Evolutionary conservation across 129 eudicot species (phyloP).

Genomic region (Scalesia atractyloides): DNA sequence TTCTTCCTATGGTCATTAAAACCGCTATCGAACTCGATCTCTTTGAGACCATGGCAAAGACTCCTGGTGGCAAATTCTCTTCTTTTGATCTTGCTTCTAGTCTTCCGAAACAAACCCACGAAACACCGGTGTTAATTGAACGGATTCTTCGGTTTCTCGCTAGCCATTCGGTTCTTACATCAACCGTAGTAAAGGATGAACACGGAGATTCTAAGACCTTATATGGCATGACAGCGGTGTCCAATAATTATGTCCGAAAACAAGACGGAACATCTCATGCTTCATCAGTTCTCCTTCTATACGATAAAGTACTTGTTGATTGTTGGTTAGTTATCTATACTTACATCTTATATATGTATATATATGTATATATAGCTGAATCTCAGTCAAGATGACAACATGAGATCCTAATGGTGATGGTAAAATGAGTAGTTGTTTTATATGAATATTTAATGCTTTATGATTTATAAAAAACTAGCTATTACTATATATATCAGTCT

Average conservation of each 20-base stretch:
- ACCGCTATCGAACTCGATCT: no score
- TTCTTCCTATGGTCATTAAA: no score
- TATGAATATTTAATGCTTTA: no score
- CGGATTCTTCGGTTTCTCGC: conserved; percentile 45
- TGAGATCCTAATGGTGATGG: no score
- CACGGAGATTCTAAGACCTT: conserved; percentile 20
- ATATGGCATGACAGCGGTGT: conserved; percentile 37
- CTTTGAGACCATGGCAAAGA: no score
- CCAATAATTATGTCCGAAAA: conserved; percentile 29
- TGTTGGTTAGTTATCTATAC: conserved; percentile 39
- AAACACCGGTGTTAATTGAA: conserved; percentile 41
- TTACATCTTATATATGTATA: conserved; percentile 3
- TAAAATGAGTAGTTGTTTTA: no score
- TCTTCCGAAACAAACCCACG: conserved; percentile 32
- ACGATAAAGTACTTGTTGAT: conserved; percentile 35
- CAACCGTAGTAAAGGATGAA: conserved; percentile 5
- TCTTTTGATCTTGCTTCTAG: no score
- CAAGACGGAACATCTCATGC: conserved; percentile 41
- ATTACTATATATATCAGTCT: no score
- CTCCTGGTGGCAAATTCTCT: no score
- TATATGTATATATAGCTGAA: no score
- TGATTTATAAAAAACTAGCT: no score
- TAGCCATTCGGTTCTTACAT: conserved; percentile 27
- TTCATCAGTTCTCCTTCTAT: conserved; percentile 26
- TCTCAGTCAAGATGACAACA: no score